phyloP scores from a whole-genome alignment of 169 alveolate species.

The Cyclospora cayetanensis region DNA sequence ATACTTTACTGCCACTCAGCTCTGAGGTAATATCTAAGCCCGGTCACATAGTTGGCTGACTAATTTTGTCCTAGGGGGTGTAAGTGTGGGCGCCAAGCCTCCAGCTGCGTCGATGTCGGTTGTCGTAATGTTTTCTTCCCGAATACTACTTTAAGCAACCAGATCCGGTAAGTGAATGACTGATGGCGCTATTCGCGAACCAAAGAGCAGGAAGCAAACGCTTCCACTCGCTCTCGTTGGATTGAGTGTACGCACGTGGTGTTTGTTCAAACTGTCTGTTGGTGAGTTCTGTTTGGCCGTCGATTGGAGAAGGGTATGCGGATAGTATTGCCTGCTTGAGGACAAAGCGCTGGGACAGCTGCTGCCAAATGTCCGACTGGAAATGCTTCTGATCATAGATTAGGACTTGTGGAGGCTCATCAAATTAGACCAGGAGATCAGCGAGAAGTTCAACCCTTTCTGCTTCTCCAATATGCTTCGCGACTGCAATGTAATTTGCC shows the following conservation, averaged over 20 bases:
- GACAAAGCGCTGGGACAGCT: neutral
- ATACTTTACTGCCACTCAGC: neutral
- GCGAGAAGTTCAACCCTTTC: neutral
- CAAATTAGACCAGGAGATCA: neutral
- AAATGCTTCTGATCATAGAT: neutral
- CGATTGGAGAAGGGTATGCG: neutral
- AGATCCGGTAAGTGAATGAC: neutral
- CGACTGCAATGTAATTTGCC: neutral
- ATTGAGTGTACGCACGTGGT: neutral
- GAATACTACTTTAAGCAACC: neutral
- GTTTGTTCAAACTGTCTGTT: neutral
- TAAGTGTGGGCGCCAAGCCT: neutral
- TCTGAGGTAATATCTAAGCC: neutral
- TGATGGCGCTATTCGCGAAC: neutral
- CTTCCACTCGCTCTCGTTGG: neutral
- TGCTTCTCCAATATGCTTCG: neutral
- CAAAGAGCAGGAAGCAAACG: neutral
- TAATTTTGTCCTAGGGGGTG: neutral
- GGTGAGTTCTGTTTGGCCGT: neutral
- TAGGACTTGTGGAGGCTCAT: neutral
- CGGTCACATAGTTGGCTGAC: neutral
- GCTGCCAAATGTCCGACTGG: neutral
- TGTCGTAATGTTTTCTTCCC: neutral
- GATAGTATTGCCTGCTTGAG: neutral
- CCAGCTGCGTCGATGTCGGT: neutral